Conservation (phyloP, 1,284 basidiomycete genomes). For the Marasmius tenuissimus region DNA sequence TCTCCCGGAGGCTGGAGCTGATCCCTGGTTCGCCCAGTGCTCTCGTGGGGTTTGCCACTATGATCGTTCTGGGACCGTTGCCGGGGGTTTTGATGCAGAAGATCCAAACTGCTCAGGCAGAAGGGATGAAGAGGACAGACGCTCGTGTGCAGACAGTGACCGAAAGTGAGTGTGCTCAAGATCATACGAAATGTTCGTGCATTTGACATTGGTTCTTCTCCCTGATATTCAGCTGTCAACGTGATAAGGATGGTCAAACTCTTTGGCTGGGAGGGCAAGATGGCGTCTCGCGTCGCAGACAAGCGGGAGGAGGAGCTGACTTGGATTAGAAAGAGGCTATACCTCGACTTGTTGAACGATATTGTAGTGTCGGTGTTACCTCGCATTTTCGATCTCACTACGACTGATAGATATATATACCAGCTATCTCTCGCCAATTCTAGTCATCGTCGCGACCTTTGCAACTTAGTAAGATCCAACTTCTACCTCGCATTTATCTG, state of each 20-base stretch:
- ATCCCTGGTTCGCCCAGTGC: slow-evolving; percentile 30
- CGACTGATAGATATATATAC: background rate
- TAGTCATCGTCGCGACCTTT: slow-evolving; percentile 58
- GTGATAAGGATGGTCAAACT: slow-evolving; percentile 68
- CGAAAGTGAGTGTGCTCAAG: slow-evolving; percentile 33
- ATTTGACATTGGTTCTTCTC: background rate
- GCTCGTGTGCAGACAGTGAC: slow-evolving; percentile 24
- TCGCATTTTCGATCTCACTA: background rate
- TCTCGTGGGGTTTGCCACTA: slow-evolving; percentile 51
- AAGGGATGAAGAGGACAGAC: slow-evolving; percentile 22
- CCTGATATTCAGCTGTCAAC: slow-evolving; percentile 36
- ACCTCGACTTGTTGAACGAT: slow-evolving; percentile 30
- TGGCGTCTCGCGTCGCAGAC: slow-evolving; percentile 48
- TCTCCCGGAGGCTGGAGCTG: background rate
- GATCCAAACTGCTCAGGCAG: slow-evolving; percentile 18
- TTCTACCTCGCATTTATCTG: background rate
- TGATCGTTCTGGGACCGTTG: slow-evolving; percentile 49
- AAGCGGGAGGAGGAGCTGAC: slow-evolving; percentile 58
- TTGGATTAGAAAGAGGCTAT: slow-evolving; percentile 41
- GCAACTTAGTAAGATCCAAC: slow-evolving; percentile 28
- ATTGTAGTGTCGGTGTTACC: background rate
- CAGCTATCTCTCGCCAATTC: slow-evolving; percentile 49
- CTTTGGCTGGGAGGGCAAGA: slow-evolving; percentile 70
- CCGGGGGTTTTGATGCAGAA: slow-evolving; percentile 34
- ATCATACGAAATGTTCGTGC: background rate